phyloP scores from a whole-genome alignment of 169 alveolate genomes.

The Eimeria brunetti region DNA sequence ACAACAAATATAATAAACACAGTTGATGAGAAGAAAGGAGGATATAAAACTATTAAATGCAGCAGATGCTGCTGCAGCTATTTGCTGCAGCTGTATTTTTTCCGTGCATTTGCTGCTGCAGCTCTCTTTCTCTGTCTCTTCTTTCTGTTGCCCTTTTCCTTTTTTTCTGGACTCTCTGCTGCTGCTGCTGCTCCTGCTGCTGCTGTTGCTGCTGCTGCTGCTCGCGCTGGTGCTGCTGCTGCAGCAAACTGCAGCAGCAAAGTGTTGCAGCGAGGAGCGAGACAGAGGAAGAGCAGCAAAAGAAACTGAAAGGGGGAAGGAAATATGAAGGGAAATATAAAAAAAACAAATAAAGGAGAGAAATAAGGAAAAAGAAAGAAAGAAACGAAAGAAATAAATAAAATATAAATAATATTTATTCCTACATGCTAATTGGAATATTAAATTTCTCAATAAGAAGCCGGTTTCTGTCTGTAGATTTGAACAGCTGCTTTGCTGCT shows the following conservation, averaged over 20 bases:
- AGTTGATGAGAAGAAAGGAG: neutral
- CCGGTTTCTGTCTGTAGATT: neutral
- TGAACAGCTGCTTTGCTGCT: neutral
- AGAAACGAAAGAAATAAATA: neutral
- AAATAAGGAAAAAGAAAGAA: no score
- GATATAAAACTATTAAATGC: no score
- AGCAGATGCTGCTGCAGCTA: neutral
- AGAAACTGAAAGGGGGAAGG: neutral
- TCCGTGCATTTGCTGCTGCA: neutral
- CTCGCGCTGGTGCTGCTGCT: no score
- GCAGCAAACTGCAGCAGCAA: neutral
- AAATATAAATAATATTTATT: neutral
- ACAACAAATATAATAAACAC: neutral
- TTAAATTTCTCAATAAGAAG: neutral
- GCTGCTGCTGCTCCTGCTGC: neutral
- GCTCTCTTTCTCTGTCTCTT: no score
- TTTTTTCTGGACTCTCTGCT: no score
- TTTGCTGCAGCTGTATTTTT: neutral
- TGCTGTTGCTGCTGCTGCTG: neutral
- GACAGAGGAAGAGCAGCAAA: no score
- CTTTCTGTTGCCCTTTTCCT: no score
- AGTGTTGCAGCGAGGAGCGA: neutral
- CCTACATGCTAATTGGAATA: conserved; percentile 1
- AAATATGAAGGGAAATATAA: neutral
- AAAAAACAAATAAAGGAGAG: neutral